Conservation (phyloP, 2,329 filamentous ascomycete species). For the Capronia americana region DNA sequence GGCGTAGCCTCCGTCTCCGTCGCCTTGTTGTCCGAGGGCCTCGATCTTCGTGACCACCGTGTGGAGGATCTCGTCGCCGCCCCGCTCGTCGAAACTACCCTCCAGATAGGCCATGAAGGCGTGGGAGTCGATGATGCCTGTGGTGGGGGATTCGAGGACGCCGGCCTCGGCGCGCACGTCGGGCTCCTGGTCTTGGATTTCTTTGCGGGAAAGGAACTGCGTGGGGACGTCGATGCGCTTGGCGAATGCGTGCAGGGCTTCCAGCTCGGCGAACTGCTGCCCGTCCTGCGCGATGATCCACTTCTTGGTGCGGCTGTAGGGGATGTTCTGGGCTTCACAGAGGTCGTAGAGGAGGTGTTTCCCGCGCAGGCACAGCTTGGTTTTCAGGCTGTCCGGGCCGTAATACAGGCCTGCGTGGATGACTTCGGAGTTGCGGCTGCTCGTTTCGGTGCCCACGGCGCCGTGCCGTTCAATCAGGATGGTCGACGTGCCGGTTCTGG, state of each 20-base stretch:
- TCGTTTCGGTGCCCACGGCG: conserved; percentile 81
- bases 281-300: conserved; percentile 91
- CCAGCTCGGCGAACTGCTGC: conserved; percentile 67
- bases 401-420: conserved; percentile 66
- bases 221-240: conserved; percentile 68
- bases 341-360: conserved; percentile 78
- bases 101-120: conserved; percentile 80
- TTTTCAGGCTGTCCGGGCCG: conserved; percentile 76
- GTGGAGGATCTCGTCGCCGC: conserved; percentile 75
- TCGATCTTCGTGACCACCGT: conserved; percentile 69
- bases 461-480: conserved; percentile 82
- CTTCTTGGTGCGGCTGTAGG: conserved; percentile 79
- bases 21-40: conserved; percentile 57
- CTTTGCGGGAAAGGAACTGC: conserved; percentile 68
- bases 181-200: conserved; percentile 72
- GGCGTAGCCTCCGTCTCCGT: conserved; percentile 61
- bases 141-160: conserved; percentile 81
- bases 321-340: conserved; percentile 71
- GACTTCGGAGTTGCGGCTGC: conserved; percentile 85
- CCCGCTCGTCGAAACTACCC: conserved; percentile 75
- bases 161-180: conserved; percentile 74
- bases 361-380: conserved; percentile 78
- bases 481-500: conserved; percentile 66
- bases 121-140: conserved; percentile 90
- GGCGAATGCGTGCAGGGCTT: conserved; percentile 61